Evolutionary conservation across 148 eudicot genomes (phyloP).

Genomic region (Tetragonia tetragonoides): DNA sequence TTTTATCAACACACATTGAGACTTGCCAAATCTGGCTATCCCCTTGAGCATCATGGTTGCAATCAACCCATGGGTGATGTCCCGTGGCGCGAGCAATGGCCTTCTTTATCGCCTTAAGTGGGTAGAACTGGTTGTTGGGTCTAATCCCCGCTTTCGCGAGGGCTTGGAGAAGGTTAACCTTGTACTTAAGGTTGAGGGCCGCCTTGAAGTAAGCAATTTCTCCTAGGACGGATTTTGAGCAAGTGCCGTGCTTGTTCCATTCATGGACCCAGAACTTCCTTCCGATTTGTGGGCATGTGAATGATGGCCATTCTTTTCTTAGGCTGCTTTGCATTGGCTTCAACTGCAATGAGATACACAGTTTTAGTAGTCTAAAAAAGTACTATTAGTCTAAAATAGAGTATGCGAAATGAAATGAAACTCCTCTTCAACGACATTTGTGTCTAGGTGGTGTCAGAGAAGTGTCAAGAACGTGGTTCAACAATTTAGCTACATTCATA

Average conservation of each 20-base stretch:
- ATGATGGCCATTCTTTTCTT: constrained; percentile 42
- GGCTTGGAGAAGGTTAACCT: constrained; percentile 31
- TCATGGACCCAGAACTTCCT: constrained; percentile 49
- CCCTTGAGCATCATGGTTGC: constrained; percentile 29
- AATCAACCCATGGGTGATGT: constrained; percentile 24
- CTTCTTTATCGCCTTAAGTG: constrained; percentile 12
- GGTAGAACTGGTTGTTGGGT: constrained; percentile 25
- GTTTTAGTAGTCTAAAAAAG: too few relatives aligned
- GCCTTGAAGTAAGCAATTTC: constrained; percentile 36
- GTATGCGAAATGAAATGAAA: too few relatives aligned
- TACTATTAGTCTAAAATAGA: too few relatives aligned
- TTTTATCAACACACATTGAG: constrained; percentile 24
- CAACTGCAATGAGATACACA: background rate
- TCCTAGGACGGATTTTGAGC: constrained; percentile 37
- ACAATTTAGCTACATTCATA: too few relatives aligned
- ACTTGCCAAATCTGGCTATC: constrained; percentile 29
- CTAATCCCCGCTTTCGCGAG: constrained; percentile 34
- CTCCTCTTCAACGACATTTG: too few relatives aligned
- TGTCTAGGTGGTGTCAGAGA: too few relatives aligned
- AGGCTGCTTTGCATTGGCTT: constrained; percentile 16
- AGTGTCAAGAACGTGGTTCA: too few relatives aligned
- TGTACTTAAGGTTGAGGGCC: constrained; percentile 33
- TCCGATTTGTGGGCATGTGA: constrained; percentile 41
- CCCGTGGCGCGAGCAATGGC: constrained; percentile 21
- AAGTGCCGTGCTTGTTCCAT: constrained; percentile 50